phyloP scores from a whole-genome alignment of 164 flowering plant genomes.

The Chimonanthus salicifolius region DNA sequence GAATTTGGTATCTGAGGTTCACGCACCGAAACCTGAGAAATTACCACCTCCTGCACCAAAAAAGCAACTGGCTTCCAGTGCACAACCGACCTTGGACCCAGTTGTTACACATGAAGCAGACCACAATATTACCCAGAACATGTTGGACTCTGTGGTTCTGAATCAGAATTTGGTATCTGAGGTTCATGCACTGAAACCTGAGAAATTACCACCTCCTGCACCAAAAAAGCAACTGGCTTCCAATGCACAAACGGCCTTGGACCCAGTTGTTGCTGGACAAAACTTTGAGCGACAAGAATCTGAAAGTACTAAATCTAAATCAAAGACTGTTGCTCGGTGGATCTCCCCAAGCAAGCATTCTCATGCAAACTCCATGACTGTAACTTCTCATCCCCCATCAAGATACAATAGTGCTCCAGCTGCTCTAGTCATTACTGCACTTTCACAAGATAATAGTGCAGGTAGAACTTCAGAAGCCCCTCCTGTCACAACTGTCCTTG shows the following conservation, averaged over 20 bases:
- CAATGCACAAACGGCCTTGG: constrained; percentile 12
- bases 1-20: constrained; percentile 15
- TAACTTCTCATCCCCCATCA: constrained; percentile 53
- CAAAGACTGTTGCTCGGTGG: constrained; percentile 59
- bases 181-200: constrained; percentile 12
- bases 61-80: constrained; percentile 6
- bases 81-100: constrained; percentile 19
- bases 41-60: constrained; percentile 16
- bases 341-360: constrained; percentile 57
- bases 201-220: constrained; percentile 19
- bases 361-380: constrained; percentile 47
- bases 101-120: constrained; percentile 22
- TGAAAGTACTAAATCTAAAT: constrained; percentile 33
- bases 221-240: constrained; percentile 11
- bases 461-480: constrained; percentile 22
- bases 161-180: constrained; percentile 18
- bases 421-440: constrained; percentile 30
- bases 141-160: constrained; percentile 19
- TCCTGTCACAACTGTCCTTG: constrained; percentile 12
- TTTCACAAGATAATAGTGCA: constrained; percentile 31
- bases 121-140: constrained; percentile 15
- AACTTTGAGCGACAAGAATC: constrained; percentile 44
- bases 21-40: constrained; percentile 20
- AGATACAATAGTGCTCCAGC: constrained; percentile 77
- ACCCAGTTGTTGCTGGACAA: constrained; percentile 29